A percentile compares a stretch with the other conserved stretches of the same genome.
Conservation (phyloP, 1,284 basidiomycete genomes). For the Rhodotorula sp. region DNA sequence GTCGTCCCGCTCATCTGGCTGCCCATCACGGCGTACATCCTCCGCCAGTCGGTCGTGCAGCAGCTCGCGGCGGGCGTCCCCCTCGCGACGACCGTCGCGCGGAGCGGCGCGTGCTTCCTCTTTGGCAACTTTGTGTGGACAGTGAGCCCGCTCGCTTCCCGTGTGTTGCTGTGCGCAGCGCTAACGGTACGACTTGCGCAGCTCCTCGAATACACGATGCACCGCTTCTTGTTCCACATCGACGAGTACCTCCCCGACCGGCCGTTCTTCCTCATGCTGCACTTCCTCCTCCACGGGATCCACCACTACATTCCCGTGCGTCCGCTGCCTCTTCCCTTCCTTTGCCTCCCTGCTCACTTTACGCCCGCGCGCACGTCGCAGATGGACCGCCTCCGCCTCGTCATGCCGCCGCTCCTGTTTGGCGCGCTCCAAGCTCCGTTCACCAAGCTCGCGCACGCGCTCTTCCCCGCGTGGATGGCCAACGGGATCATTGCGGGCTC, state of each 20-base stretch:
- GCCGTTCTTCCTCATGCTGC: constrained; percentile 75
- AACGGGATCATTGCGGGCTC: constrained; percentile 92
- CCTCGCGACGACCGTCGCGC: constrained; percentile 44
- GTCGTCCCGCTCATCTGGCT: constrained; percentile 90
- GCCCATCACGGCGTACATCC: constrained; percentile 80
- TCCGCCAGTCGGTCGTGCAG: constrained; percentile 76
- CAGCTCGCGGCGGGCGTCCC: constrained; percentile 61
- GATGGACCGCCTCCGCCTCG: constrained; percentile 69
- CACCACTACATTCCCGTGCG: constrained; percentile 91
- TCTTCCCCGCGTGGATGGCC: constrained; percentile 83
- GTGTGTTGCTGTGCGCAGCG: too few relatives aligned
- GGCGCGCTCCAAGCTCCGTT: constrained; percentile 77
- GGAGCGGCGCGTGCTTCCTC: constrained; percentile 63
- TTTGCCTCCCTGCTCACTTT: background rate
- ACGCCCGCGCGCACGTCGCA: constrained; percentile 46
- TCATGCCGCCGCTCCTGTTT: constrained; percentile 96
- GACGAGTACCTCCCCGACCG: constrained; percentile 86
- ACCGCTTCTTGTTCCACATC: constrained; percentile 97
- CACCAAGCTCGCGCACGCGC: constrained; percentile 75
- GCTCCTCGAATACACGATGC: constrained; percentile 89
- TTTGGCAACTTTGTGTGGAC: constrained; percentile 91
- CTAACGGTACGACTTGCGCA: too few relatives aligned
- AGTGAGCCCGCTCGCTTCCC: constrained; percentile 3
- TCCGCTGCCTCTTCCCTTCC: constrained; percentile 2
- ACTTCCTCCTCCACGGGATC: constrained; percentile 93